Base-by-base conservation (phyloP, 441 rosid species). In the Bocquillonia castaneifolia region DNA sequence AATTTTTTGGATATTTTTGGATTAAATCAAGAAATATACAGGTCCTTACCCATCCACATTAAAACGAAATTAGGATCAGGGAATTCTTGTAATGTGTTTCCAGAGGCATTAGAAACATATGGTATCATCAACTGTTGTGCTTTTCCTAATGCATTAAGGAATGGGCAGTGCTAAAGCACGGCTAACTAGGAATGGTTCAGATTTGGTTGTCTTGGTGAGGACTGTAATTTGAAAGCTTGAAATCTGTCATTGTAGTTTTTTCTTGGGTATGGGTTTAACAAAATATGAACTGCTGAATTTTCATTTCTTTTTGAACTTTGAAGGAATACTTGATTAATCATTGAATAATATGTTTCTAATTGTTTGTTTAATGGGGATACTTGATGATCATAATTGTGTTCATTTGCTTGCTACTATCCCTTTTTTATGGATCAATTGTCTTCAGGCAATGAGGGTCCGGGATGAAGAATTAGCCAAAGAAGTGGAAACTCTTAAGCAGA, bases 371-470 rank as follows among this genome's bases (percentile, higher is more conserved):
- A 62, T 29, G 23, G 15, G 29, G 44, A 45, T 18, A 40, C 52
- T 71, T 26, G 48, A 45, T 20, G 29, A 32, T 42, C 61, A 13
- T 34, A 10, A 18, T 22, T 23, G 18, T 15, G 6, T 18, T 32
- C 17, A n/a, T 56, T 63, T 12, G 0, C n/a, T 22, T 5, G 26
- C 3, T 3, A 26, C 3, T 20, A 50, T 25, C n/a, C 29, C 58
- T 37, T 34, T 7, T 48, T 60, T 6, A 31, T 51, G 20, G 20
- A 25, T 40, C 55, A 20, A 56, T 14, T 62, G 54, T 1, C 50
- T 74, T 71, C 63, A 87, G 94, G 93, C 76, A 68, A 70, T 88
- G 70, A 81, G 81, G 77, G 57, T 74, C 72, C 85, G 84, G 77
- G 92, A 89, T 48, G 92, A 89, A 58, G 77, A 64, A 40, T 68